Base-by-base conservation (phyloP, 2,329 filamentous ascomycete species). In the Harringtonia lauricola region DNA sequence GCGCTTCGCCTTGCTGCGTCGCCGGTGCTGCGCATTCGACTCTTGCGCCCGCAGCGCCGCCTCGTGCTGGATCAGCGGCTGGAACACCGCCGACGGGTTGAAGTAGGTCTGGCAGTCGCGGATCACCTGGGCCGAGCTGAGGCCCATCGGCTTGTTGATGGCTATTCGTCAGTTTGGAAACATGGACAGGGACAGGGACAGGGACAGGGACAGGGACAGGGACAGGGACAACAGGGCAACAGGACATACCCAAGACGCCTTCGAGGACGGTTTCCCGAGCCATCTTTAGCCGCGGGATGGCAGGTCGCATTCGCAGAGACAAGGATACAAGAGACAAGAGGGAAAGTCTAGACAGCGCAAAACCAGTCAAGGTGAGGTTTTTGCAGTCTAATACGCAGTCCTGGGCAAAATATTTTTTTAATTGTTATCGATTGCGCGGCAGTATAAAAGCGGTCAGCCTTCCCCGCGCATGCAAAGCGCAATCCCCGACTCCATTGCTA, bases 71-170 rank as follows among this genome's bases (percentile, higher is more conserved):
- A 79, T 68, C 46, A 96, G 70, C 29, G 88, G 85, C 45, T 74
- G 72, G 69, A 98, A 96, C 50, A 86, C 70, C 22, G 66, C 59
- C 2, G 92, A 96, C 12, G 79, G 76, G 53, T 88, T 86, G 72
- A 96, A 94, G 52, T 83, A 76, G 18, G 73, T 67, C 66, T 96
- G 88, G 46, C 94, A 80, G 57, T 90, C 83, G 59, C 90, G 88
- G 52, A 98, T 78, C 31, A 94, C 83, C 62, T 94, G 86, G 41
- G 89, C 89, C 29, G 90, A 96, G 59, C 83, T 87, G 56, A 90
- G 77, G 55, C 81, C 84, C 56, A 81, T 71, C 24, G 92, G 92
- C 66, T 98, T 98, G 67, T 95, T 87, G 63, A 98, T 83, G 61
- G 86, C 90, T 95, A 36, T 14, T 13, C n/a, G n/a, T 2, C 18